Percentiles rank a stretch among this genome's conserved stretches.
phyloP scores from a whole-genome alignment of 306 rosid genomes.

The Benincasa hispida region DNA sequence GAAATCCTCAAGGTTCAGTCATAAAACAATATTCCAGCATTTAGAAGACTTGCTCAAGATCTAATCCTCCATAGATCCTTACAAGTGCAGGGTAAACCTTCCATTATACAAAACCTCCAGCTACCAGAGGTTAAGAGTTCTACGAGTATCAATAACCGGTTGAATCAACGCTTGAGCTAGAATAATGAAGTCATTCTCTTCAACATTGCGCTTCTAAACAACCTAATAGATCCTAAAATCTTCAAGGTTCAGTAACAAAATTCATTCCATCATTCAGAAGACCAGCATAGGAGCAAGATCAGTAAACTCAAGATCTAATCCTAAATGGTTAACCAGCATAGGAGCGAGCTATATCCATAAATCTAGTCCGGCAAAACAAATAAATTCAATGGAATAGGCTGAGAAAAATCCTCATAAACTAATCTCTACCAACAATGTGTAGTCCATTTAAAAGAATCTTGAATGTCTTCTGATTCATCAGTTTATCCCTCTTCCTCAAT shows the following conservation, averaged over 20 bases:
- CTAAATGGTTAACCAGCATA: neutral
- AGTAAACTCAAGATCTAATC: neutral
- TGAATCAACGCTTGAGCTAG: neutral
- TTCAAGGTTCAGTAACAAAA: neutral
- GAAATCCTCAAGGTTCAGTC: neutral
- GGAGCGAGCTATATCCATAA: neutral
- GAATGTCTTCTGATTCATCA: slow-evolving; percentile 39
- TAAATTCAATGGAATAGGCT: neutral
- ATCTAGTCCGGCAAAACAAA: neutral
- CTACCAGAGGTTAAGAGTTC: neutral
- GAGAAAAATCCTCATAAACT: neutral
- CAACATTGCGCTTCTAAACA: neutral
- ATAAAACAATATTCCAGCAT: neutral
- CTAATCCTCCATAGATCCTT: no score
- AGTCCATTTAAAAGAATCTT: slow-evolving; percentile 45
- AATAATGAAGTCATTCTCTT: neutral
- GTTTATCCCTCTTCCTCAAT: slow-evolving; percentile 43
- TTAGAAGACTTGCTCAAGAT: neutral
- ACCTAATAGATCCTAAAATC: neutral
- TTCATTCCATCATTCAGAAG: neutral
- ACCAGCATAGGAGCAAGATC: neutral
- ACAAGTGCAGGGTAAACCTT: neutral
- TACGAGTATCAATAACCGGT: neutral
- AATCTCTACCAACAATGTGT: slow-evolving; percentile 24
- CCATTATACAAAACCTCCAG: neutral